Percentiles rank a stretch among this genome's conserved stretches.
phyloP scores from a whole-genome alignment of 1,284 basidiomycete genomes.

The Boletus calvinii region DNA sequence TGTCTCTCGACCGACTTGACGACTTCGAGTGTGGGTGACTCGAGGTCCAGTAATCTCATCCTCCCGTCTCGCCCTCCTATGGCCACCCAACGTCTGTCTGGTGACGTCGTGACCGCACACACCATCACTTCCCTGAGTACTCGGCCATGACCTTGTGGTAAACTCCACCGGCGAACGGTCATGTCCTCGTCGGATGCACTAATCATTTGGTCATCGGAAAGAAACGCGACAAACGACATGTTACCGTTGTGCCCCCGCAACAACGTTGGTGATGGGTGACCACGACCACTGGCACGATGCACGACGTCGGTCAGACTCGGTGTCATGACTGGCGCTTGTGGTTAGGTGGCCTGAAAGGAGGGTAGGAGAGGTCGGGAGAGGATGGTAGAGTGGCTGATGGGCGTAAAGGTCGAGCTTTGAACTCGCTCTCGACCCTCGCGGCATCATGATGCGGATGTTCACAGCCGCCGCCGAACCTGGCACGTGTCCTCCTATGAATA shows the following conservation, averaged over 20 bases:
- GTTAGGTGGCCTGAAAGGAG: neutral
- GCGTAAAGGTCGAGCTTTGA: neutral
- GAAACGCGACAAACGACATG: constrained; percentile 18
- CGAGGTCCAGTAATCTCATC: constrained; percentile 13
- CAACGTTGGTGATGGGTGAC: constrained; percentile 3
- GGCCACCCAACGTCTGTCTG: constrained; percentile 20
- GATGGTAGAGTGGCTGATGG: neutral
- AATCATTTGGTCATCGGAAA: constrained; percentile 15
- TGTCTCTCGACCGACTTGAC: constrained; percentile 10
- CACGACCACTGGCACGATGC: neutral
- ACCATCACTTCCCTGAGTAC: constrained; percentile 7
- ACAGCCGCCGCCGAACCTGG: constrained; percentile 9
- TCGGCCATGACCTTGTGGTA: constrained; percentile 4
- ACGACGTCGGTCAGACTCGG: constrained; percentile 4
- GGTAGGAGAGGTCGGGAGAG: neutral
- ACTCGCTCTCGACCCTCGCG: neutral
- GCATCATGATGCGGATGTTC: neutral
- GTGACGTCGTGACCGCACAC: constrained; percentile 11
- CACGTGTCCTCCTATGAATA: constrained; percentile 1
- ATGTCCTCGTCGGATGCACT: constrained; percentile 22
- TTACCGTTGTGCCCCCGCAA: constrained; percentile 16
- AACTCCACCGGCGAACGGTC: constrained; percentile 20
- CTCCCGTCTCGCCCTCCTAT: constrained; percentile 18
- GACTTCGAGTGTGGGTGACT: neutral
- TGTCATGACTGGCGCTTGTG: neutral